phyloP scores from a whole-genome alignment of 1,139 yeast species.

The Zygosaccharomyces pseudobailii region DNA sequence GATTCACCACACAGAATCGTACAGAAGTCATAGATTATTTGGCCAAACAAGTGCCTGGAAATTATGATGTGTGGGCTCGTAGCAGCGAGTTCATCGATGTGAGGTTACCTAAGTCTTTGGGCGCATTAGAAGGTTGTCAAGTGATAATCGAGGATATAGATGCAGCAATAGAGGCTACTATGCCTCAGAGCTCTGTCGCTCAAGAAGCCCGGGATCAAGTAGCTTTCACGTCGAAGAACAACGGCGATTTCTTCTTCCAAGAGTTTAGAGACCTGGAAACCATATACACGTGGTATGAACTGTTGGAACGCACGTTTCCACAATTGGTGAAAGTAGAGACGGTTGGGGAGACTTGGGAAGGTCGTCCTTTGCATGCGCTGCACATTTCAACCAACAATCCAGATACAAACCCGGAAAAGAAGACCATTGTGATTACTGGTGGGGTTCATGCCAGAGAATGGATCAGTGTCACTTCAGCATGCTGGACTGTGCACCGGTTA shows the following conservation, averaged over 20 bases:
- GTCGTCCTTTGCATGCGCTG: constrained; percentile 61
- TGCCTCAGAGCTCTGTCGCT: constrained; percentile 35
- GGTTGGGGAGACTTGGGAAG: constrained; percentile 73
- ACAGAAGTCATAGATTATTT: constrained; percentile 30
- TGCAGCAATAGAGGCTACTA: constrained; percentile 51
- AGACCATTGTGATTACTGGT: constrained; percentile 73
- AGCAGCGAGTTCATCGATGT: constrained; percentile 40
- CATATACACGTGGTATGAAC: constrained; percentile 66
- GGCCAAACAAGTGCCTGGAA: constrained; percentile 14
- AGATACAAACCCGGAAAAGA: constrained; percentile 48
- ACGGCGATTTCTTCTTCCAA: constrained; percentile 49
- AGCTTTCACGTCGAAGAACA: constrained; percentile 2
- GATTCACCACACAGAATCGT: constrained; percentile 18
- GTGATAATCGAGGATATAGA: constrained; percentile 54
- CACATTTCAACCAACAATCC: constrained; percentile 48
- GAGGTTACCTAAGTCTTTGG: constrained; percentile 31
- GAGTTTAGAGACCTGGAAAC: constrained; percentile 66
- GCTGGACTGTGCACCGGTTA: constrained; percentile 56
- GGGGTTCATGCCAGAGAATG: constrained; percentile 92
- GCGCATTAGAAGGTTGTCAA: constrained; percentile 21
- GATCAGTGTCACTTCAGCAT: constrained; percentile 70
- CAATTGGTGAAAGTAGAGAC: constrained; percentile 53
- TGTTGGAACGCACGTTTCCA: constrained; percentile 54
- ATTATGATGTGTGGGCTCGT: constrained; percentile 34
- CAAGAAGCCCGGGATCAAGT: constrained; percentile 34